Evolutionary conservation across 768 basidiomycete species (phyloP), one percentile per base, ranked within the genome.

Genomic region (Suillus variegatus): DNA sequence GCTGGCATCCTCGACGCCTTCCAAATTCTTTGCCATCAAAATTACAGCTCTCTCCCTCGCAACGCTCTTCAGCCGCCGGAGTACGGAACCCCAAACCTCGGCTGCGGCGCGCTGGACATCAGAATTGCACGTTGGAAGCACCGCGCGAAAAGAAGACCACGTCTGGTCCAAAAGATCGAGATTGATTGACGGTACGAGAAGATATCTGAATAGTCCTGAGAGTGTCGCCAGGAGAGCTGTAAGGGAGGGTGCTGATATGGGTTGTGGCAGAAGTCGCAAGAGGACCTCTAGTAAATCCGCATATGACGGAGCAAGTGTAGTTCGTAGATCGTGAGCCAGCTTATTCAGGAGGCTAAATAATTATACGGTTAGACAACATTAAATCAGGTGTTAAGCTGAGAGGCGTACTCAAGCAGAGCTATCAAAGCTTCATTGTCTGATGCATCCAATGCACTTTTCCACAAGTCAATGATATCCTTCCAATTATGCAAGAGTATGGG

Each of bases 51-150:
- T 80, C 62, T 85, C 85, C 38, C 91, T 80, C 9, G 82, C 81
- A 14, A 83, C 81, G 2, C 79, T 77, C 74, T 93, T 92, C 61
- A 95, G 77, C 69, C 92, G 84, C 58, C 95, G 82, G 51, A 97
- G 71, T 0, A 90, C 83, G 0, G 86, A 86, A 0, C 89, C 93
- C 96, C 94, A 97, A 4, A 94, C 93, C 72, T 97, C 94, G 0
- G 93, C 90, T 12, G 92, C 83, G 1, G 91, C 87, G 32, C 91
- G 80, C 71, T 91, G 91, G 3, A 93, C 84, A 65, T 95, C 92
- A 0, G 86, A 83, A 63, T 84, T 78, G 73, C 91, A 93, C 64
- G 80, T 83, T 4, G 84, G 83, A 10, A 94, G 73, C 1, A 82
- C 78, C 0, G 74, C 71, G 32, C 81, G 79, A 47, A 94, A 76